Base-by-base conservation (phyloP, 192 early-diverging fungal species). In the Dispira parvispora region DNA sequence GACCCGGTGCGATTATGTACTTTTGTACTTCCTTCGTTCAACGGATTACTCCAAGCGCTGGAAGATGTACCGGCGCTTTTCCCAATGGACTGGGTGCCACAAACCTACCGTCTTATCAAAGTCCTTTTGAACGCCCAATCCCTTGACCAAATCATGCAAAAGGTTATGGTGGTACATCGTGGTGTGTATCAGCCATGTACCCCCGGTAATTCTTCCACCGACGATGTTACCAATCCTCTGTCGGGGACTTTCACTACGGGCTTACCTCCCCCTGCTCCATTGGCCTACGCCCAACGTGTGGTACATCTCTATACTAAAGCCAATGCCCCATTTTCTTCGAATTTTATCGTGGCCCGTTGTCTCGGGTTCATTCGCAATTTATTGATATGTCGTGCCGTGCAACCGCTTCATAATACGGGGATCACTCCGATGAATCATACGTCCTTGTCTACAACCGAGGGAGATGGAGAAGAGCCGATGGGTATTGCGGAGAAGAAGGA, bases 21-120 rank as follows among this genome's bases (percentile, higher is more conserved):
- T n/a, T 79, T 81, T 55, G 67, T 80, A 26, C 63, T 84, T 20
- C 82, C 82, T 45, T 74, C 81, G 0, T 62, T 84, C n/a, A 76
- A 81, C 44, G 82, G 82, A 12, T 62, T 78, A 10, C 72, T 77
- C 26, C 73, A 77, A 25, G 77, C 80, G 11, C 60, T 84, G 55
- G 74, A 81, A 57, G 67, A 64, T 3, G 66, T 77, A 20, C 68
- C 80, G 9, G 66, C 74, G 62, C 23, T 12, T 44, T 50, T 62
- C 25, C 62, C 62, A 11, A 18, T 6, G 12, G 14, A 10, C 62
- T 62, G 47, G 46, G 47, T 62, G 23, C 21, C 32, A 2, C 43
- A 50, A 23, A 25, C 28, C 47, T 46, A 46, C 45, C 16, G 25
- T 46, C 21, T 62, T 10, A 46, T 46, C 20, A 62, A 62, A 27